These are phyloP conservation scores for Pseudogymnoascus sp. DNA, from an alignment of 2,329 filamentous ascomycete genomes.

Conservation along the genomic window DNA sequence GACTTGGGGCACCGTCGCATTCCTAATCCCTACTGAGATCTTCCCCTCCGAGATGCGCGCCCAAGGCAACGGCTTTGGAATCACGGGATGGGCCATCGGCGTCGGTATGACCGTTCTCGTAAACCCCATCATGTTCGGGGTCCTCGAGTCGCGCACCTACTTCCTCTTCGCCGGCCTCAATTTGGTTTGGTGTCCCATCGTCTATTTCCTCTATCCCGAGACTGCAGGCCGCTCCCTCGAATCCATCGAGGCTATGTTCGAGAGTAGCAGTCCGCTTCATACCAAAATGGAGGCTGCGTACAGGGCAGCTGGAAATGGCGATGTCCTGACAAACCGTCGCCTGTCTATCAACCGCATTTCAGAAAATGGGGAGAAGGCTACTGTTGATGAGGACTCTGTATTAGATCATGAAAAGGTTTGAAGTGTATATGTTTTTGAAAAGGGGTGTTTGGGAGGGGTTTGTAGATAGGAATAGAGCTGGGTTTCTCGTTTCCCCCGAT, in stretches of 20 bases:
- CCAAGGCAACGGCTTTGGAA: slow-evolving; percentile 52
- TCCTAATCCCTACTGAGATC: slow-evolving; percentile 46
- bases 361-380: background rate
- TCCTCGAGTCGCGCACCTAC: slow-evolving; percentile 41
- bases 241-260: slow-evolving; percentile 43
- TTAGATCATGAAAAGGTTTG: background rate
- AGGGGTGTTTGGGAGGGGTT: too few relatives aligned
- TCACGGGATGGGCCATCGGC: slow-evolving; percentile 52
- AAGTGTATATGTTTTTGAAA: background rate
- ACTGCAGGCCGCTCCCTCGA: slow-evolving; percentile 41
- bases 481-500: background rate
- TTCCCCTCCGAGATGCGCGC: slow-evolving; percentile 49
- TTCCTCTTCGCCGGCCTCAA: slow-evolving; percentile 46
- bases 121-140: slow-evolving; percentile 44
- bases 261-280: slow-evolving; percentile 36
- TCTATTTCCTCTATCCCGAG: slow-evolving; percentile 42
- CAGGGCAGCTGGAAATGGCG: slow-evolving; percentile 11
- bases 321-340: slow-evolving; percentile 3
- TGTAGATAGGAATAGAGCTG: too few relatives aligned
- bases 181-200: slow-evolving; percentile 41
- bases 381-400: background rate
- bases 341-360: background rate
- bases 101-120: slow-evolving; percentile 47
- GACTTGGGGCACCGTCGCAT: slow-evolving; percentile 42
- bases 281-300: slow-evolving; percentile 15